Percentiles rank a stretch among this genome's conserved stretches.
These are phyloP conservation scores for Hymenoscyphus linearis DNA, from an alignment of 2,329 filamentous ascomycete genomes.

Conservation along the genomic window DNA sequence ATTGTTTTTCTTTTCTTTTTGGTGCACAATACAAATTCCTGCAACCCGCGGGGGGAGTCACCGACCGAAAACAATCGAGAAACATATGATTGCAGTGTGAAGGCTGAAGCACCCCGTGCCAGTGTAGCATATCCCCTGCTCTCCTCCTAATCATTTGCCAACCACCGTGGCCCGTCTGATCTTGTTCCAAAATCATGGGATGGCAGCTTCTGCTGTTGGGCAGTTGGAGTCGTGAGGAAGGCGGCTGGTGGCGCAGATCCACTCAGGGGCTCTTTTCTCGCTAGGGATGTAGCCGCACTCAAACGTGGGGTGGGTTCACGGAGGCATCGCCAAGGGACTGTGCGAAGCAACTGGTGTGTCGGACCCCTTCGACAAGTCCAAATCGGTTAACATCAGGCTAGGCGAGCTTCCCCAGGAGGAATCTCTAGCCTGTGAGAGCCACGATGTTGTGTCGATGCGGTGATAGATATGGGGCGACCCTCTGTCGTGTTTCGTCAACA, in stretches of 20 bases:
- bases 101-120: background rate
- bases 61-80: slow-evolving; percentile 14
- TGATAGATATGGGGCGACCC: background rate
- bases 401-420: background rate
- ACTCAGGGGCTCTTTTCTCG: background rate
- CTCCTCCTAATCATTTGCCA: background rate
- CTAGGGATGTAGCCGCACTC: background rate
- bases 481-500: background rate
- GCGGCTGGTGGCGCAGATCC: background rate
- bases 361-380: background rate
- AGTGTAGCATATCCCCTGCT: background rate
- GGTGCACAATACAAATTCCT: too few relatives aligned
- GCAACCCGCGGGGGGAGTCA: background rate
- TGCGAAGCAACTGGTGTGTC: background rate
- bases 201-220: background rate
- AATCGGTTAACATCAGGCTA: background rate
- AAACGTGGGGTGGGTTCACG: background rate
- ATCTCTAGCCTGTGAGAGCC: background rate
- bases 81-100: too few relatives aligned
- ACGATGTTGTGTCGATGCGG: background rate
- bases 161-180: background rate
- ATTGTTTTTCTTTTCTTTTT: too few relatives aligned
- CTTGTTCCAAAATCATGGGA: background rate
- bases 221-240: background rate
- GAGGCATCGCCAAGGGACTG: background rate